Evolutionary conservation across 257 asterid species (phyloP).

Genomic region (Gentiana dahurica): DNA sequence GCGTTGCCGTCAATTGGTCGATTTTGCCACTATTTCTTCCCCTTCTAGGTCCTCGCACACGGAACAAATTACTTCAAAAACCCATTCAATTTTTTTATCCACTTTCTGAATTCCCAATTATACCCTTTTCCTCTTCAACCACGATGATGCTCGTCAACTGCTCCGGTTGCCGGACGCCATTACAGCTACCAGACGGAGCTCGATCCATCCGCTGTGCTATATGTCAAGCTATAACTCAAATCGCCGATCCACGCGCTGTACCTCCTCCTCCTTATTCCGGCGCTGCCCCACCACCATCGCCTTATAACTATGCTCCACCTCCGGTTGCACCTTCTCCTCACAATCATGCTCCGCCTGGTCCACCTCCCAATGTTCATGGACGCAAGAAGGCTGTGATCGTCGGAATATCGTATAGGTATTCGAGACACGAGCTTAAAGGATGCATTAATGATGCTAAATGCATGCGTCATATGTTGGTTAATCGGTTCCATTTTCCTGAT

Average conservation of each 20-base stretch:
- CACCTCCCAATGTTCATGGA: conserved; percentile 73
- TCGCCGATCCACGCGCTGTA: conserved; percentile 58
- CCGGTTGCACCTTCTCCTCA: conserved; percentile 46
- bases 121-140: background rate
- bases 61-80: too few species aligned
- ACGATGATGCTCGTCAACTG: conserved; percentile 69
- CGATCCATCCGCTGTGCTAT: conserved; percentile 84
- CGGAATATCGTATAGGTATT: conserved; percentile 66
- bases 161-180: conserved; percentile 56
- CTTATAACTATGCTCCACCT: conserved; percentile 14
- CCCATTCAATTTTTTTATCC: too few species aligned
- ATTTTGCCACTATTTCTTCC: too few species aligned
- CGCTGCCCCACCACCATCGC: conserved; percentile 6
- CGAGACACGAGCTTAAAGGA: conserved; percentile 88
- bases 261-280: conserved; percentile 24
- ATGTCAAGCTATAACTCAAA: conserved; percentile 62
- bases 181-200: conserved; percentile 84
- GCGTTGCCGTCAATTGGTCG: too few species aligned
- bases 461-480: conserved; percentile 61
- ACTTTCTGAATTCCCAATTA: too few species aligned
- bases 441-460: conserved; percentile 96
- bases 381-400: conserved; percentile 86
- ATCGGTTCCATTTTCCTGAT: conserved; percentile 77
- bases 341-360: conserved; percentile 60
- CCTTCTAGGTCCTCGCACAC: too few species aligned